Percentiles rank a stretch among this genome's conserved stretches.
phyloP scores from a whole-genome alignment of 306 rosid genomes.

The Dalbergia cultrata region DNA sequence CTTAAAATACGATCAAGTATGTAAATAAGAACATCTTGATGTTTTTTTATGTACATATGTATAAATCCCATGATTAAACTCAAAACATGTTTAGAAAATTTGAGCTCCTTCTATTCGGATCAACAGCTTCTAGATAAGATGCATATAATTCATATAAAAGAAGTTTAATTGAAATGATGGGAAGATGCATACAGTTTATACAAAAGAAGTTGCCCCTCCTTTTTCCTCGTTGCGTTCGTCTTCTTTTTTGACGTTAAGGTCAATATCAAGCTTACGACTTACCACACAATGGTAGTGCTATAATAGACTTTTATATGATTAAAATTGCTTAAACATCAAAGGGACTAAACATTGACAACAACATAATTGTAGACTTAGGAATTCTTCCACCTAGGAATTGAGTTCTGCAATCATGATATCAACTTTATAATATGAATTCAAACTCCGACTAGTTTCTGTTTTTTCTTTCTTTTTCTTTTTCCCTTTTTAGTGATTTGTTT shows the following conservation, averaged over 20 bases:
- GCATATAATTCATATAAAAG: too few relatives aligned
- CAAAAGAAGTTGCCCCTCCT: not conserved
- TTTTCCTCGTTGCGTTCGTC: not conserved
- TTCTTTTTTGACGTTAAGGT: not conserved
- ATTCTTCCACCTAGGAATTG: not conserved
- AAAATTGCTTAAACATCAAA: not conserved
- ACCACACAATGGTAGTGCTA: not conserved
- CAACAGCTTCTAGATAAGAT: too few relatives aligned
- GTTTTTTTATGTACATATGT: too few relatives aligned
- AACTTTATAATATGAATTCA: not conserved
- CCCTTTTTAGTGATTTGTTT: too few relatives aligned
- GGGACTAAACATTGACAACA: not conserved
- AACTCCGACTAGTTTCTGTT: too few relatives aligned
- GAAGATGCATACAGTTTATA: not conserved
- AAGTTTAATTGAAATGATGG: not conserved
- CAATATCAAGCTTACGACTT: constrained; percentile 20
- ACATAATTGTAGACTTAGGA: not conserved
- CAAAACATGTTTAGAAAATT: too few relatives aligned
- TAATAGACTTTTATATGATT: not conserved
- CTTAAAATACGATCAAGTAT: too few relatives aligned
- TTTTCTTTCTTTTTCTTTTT: too few relatives aligned
- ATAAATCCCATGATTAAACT: too few relatives aligned
- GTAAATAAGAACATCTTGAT: too few relatives aligned
- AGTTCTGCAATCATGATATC: not conserved
- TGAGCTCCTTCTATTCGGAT: too few relatives aligned